These are phyloP conservation scores for Ganoderma boninense DNA, from an alignment of 1,284 basidiomycete species.

Conservation along the genomic window DNA sequence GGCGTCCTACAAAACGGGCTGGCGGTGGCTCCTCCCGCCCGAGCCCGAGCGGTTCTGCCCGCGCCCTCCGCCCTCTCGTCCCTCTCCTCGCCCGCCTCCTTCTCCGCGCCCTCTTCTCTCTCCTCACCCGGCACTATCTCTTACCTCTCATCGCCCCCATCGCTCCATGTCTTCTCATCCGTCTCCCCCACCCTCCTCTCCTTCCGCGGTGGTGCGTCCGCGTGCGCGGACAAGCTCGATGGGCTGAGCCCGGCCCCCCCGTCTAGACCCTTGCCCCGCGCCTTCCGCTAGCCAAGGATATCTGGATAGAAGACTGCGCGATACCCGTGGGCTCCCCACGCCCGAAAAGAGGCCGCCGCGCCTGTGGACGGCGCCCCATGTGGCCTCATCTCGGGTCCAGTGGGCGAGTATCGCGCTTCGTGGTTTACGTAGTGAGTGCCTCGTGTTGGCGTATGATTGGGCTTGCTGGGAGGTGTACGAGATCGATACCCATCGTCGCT, in stretches of 20 bases:
- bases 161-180: too few relatives aligned
- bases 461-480: background rate
- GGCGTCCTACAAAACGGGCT: slow-evolving; percentile 6
- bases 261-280: background rate
- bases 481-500: background rate
- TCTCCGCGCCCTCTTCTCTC: too few relatives aligned
- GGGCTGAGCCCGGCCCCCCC: slow-evolving; percentile 35
- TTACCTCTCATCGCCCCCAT: too few relatives aligned
- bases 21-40: slow-evolving; percentile 10
- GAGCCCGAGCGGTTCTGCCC: slow-evolving; percentile 1
- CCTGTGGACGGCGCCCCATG: background rate
- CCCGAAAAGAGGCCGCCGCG: background rate
- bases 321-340: background rate
- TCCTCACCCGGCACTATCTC: too few relatives aligned
- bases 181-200: background rate
- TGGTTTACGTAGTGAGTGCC: slow-evolving; percentile 15
- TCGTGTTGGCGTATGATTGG: background rate
- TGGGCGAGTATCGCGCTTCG: slow-evolving; percentile 7
- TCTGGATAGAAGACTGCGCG: background rate
- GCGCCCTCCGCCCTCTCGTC: background rate
- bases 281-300: background rate
- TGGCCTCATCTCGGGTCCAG: slow-evolving; percentile 10
- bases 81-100: too few relatives aligned
- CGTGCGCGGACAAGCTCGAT: slow-evolving; percentile 23
- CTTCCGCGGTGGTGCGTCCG: slow-evolving; percentile 7